Conservation (phyloP, 2,329 filamentous ascomycete species). For the Pseudogymnoascus sp. region DNA sequence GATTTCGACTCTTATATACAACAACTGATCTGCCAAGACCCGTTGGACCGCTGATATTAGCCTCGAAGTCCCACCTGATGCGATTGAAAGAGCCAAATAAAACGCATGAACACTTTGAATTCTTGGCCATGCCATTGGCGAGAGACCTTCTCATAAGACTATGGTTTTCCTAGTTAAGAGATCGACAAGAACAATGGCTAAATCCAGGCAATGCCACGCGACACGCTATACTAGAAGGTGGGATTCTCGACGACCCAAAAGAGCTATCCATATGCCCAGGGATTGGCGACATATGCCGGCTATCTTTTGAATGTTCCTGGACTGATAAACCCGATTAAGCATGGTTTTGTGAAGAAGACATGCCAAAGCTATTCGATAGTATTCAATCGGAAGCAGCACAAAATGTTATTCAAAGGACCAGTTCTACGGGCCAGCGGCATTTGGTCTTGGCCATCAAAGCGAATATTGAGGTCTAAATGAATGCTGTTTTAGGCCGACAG, state of each 20-base stretch:
- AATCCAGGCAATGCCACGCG: neutral
- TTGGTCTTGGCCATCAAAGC: neutral
- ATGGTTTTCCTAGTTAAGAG: neutral
- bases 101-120: too few species aligned
- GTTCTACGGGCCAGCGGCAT: neutral
- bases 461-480: neutral
- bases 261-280: neutral
- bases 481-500: neutral
- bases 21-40: neutral
- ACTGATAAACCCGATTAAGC: too few species aligned
- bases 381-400: neutral
- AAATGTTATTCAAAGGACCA: neutral
- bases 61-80: neutral
- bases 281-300: neutral
- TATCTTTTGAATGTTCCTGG: neutral
- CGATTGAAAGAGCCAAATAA: neutral
- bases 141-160: neutral
- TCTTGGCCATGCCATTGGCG: neutral
- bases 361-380: too few species aligned
- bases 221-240: neutral
- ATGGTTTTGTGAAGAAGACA: too few species aligned
- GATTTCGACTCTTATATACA: neutral
- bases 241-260: neutral
- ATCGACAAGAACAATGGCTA: neutral
- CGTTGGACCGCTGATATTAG: constrained; percentile 2